A percentile compares a stretch with the other conserved stretches of the same genome.
These are phyloP conservation scores for Botryobasidium botryosum DNA, from an alignment of 768 basidiomycete species.

Conservation along the genomic window DNA sequence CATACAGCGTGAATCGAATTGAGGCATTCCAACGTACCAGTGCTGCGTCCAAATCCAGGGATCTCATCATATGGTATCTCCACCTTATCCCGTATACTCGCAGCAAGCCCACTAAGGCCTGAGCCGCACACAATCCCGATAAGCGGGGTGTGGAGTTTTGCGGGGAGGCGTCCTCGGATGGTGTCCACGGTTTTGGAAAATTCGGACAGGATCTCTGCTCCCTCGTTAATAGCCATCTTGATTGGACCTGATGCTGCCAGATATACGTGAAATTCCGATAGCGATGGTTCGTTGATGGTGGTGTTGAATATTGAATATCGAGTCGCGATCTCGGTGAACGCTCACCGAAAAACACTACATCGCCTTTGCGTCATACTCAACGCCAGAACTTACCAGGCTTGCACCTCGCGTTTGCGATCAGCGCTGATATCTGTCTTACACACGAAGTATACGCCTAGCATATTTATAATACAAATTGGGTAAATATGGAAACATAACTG, in stretches of 20 bases:
- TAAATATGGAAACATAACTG: not conserved
- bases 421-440: not conserved
- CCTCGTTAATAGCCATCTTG: not conserved
- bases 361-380: not conserved
- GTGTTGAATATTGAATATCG: not conserved
- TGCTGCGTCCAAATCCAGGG: slow-evolving; percentile 60
- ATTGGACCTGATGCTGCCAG: not conserved
- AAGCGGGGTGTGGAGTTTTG: slow-evolving; percentile 32
- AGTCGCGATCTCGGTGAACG: not conserved
- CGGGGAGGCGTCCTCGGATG: slow-evolving; percentile 13
- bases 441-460: not conserved
- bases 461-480: not conserved
- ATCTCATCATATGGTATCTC: slow-evolving; percentile 45
- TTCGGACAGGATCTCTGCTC: not conserved
- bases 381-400: not conserved
- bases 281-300: not conserved
- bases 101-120: slow-evolving; percentile 60
- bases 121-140: slow-evolving; percentile 82
- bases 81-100: slow-evolving; percentile 18
- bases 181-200: slow-evolving; percentile 6
- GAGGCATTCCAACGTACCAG: slow-evolving; percentile 30
- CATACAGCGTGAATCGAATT: slow-evolving; percentile 9
- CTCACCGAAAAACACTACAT: not conserved
- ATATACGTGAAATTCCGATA: not conserved
- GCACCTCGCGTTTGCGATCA: not conserved